These are phyloP conservation scores for Termitomyces sp. DNA, from an alignment of 768 basidiomycete species.

Conservation along the genomic window DNA sequence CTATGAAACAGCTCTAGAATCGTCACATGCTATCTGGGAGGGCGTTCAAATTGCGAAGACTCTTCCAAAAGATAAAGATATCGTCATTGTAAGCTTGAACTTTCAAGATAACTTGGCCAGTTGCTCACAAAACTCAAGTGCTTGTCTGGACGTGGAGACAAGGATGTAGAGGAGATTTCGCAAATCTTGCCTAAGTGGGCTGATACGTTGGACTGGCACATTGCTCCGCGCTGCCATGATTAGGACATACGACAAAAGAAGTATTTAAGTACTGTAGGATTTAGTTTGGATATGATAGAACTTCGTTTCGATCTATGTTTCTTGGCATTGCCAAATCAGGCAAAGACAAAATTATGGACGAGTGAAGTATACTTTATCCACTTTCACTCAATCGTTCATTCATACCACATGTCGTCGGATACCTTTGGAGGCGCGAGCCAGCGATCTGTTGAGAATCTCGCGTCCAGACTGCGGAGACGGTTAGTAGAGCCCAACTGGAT, in stretches of 20 bases:
- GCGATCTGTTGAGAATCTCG: conserved; percentile 63
- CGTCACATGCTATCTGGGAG: conserved; percentile 94
- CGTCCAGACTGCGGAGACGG: conserved; percentile 68
- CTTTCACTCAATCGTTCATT: neutral
- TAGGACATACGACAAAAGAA: neutral
- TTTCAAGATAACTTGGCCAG: neutral
- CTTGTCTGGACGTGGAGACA: conserved; percentile 93
- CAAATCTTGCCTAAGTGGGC: conserved; percentile 94
- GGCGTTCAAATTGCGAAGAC: conserved; percentile 82
- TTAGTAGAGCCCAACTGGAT: conserved; percentile 29
- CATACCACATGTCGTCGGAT: conserved; percentile 36
- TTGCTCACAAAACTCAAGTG: conserved; percentile 44
- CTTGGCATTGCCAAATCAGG: conserved; percentile 8
- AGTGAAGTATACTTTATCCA: neutral
- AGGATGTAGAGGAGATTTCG: conserved; percentile 97
- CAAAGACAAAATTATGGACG: conserved; percentile 6
- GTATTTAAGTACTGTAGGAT: neutral
- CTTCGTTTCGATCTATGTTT: neutral
- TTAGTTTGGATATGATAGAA: neutral
- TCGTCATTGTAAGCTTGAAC: conserved; percentile 77
- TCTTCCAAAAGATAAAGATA: conserved; percentile 75
- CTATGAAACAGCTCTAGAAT: conserved; percentile 72
- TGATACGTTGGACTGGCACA: conserved; percentile 89
- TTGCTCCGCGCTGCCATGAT: conserved; percentile 36
- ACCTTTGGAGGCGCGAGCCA: conserved; percentile 33